Conservation (phyloP, 2,329 filamentous ascomycete species). For the Penicillium sp. region DNA sequence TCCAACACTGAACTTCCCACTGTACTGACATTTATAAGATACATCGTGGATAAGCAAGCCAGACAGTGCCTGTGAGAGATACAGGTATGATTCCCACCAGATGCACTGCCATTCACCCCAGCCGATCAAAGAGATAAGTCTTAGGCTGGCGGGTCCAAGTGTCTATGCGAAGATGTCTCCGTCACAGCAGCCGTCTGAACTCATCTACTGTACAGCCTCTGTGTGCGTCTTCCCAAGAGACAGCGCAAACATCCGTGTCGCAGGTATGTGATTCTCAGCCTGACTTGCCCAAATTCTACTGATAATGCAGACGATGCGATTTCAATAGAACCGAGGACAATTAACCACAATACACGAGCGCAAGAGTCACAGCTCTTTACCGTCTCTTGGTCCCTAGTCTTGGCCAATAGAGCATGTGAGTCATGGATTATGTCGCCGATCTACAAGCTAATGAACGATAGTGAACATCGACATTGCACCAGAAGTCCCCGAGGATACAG, state of each 20-base stretch:
- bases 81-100: background rate
- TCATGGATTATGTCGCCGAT: background rate
- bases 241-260: too few relatives aligned
- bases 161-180: too few relatives aligned
- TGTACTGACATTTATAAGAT: background rate
- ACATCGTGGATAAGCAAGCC: background rate
- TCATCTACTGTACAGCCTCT: too few relatives aligned
- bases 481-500: background rate
- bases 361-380: background rate
- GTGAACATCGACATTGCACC: background rate
- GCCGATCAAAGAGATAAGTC: too few relatives aligned
- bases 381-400: background rate
- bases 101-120: too few relatives aligned
- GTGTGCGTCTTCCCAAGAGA: too few relatives aligned
- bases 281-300: too few relatives aligned
- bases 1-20: background rate
- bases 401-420: background rate
- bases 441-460: background rate
- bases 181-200: too few relatives aligned
- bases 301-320: too few relatives aligned
- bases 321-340: too few relatives aligned
- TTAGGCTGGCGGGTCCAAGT: too few relatives aligned
- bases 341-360: background rate
- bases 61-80: background rate
- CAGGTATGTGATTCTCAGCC: too few relatives aligned